These are phyloP conservation scores for Neonothopanus nambi DNA, from an alignment of 1,284 basidiomycete genomes.

Conservation along the genomic window DNA sequence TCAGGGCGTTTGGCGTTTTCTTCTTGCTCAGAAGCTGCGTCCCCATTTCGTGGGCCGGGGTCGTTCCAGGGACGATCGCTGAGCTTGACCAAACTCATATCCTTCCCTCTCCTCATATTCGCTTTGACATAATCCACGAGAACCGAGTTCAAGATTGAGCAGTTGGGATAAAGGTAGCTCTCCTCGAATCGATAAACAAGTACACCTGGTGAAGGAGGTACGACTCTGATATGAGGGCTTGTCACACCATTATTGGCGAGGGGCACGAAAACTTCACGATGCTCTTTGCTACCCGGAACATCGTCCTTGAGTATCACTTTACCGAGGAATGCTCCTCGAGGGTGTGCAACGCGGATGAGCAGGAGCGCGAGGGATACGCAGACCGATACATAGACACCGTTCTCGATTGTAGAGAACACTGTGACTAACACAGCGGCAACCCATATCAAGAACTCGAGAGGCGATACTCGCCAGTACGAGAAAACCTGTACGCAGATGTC, in stretches of 20 bases:
- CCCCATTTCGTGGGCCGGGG: constrained; percentile 67
- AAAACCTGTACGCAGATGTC: constrained; percentile 52
- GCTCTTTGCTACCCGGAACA: constrained; percentile 32
- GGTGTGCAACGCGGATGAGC: constrained; percentile 88
- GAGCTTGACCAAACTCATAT: constrained; percentile 61
- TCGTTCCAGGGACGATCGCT: constrained; percentile 96
- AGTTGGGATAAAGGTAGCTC: constrained; percentile 93
- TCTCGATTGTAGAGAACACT: constrained; percentile 87
- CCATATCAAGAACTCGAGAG: constrained; percentile 94
- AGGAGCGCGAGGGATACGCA: constrained; percentile 81
- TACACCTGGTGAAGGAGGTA: constrained; percentile 83
- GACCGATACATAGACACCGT: constrained; percentile 94
- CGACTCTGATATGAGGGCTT: constrained; percentile 74
- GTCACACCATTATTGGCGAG: constrained; percentile 63
- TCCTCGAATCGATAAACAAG: constrained; percentile 95
- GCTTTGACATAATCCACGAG: constrained; percentile 84
- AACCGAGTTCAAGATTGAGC: constrained; percentile 73
- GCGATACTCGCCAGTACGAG: constrained; percentile 92
- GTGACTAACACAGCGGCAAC: constrained; percentile 86
- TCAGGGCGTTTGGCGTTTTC: constrained; percentile 64
- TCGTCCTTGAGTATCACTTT: constrained; percentile 51
- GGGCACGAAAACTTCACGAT: constrained; percentile 88
- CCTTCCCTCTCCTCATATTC: constrained; percentile 75
- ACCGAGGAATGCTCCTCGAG: constrained; percentile 91
- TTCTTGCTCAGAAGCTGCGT: constrained; percentile 42